Conservation (phyloP, 306 rosid genomes). For the Lablab purpureus region DNA sequence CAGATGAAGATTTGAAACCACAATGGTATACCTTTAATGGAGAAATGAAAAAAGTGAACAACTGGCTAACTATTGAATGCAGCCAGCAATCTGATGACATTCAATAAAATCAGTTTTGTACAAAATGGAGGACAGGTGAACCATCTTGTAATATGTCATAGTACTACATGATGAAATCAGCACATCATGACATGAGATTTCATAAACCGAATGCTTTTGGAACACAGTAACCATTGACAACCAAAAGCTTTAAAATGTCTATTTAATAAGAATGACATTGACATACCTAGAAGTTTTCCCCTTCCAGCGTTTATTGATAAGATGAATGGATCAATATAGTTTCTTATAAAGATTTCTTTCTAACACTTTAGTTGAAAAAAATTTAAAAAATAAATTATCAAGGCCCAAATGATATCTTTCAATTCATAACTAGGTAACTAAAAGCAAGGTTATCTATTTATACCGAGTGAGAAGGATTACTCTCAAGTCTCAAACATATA, state of each 20-base stretch:
- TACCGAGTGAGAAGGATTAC: not conserved
- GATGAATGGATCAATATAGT: not conserved
- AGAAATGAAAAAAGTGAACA: slow-evolving; percentile 1
- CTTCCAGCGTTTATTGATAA: not conserved
- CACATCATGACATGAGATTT: not conserved
- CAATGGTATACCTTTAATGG: not conserved
- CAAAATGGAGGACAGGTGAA: not conserved
- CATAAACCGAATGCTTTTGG: not conserved
- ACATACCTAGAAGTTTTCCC: not conserved
- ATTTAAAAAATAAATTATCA: not conserved
- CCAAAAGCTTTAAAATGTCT: not conserved
- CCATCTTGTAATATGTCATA: not conserved
- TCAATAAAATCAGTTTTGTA: not conserved
- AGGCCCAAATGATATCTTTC: not conserved
- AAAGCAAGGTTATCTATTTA: not conserved
- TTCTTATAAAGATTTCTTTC: not conserved
- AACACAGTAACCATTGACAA: not conserved
- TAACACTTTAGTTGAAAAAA: not conserved
- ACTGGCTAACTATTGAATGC: not conserved
- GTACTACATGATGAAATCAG: slow-evolving; percentile 3
- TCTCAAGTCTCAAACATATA: slow-evolving; percentile 4
- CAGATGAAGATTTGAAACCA: slow-evolving; percentile 16
- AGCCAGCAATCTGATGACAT: not conserved
- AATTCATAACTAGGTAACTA: not conserved
- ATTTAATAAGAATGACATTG: not conserved